Percentiles rank a stretch among this genome's conserved stretches.
Evolutionary conservation across 2,329 filamentous ascomycete species (phyloP).

Genomic region (Fusarium sp.): DNA sequence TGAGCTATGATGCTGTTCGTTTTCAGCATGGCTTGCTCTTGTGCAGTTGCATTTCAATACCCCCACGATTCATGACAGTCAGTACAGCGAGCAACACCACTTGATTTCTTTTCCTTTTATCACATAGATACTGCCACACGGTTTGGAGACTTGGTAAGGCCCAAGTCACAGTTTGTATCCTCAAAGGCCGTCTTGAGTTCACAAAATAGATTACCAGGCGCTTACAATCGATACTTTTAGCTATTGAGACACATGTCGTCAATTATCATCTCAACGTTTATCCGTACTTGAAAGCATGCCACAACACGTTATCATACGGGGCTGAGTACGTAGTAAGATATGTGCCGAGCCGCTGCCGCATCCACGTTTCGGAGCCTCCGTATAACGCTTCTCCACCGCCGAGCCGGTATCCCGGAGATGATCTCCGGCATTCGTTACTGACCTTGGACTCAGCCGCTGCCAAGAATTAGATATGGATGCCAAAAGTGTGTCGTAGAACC

Average conservation of each 20-base stretch:
- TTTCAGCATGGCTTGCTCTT: slow-evolving; percentile 9
- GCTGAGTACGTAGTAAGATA: not conserved
- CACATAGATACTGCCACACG: not conserved
- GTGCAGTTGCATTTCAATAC: slow-evolving; percentile 9
- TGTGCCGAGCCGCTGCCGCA: slow-evolving; percentile 23
- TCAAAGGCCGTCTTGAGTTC: no score
- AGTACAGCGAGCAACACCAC: slow-evolving; percentile 14
- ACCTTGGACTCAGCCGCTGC: slow-evolving; percentile 2
- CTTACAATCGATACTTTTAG: no score
- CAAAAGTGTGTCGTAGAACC: no score
- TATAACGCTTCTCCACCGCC: slow-evolving; percentile 21
- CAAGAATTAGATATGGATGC: slow-evolving; percentile 12
- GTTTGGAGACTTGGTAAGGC: no score
- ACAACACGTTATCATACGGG: not conserved
- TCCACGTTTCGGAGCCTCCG: slow-evolving; percentile 30
- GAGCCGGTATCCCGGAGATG: slow-evolving; percentile 24
- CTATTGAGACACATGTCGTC: no score
- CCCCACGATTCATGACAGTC: slow-evolving; percentile 32
- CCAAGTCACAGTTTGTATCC: no score
- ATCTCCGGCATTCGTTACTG: not conserved
- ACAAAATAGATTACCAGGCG: no score
- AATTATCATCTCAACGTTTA: no score
- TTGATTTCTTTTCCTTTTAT: no score
- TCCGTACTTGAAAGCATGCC: no score
- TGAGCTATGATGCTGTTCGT: slow-evolving; percentile 51